These are phyloP conservation scores for Furcasterigmium sp. DNA, from an alignment of 2,329 filamentous ascomycete genomes.

Conservation along the genomic window DNA sequence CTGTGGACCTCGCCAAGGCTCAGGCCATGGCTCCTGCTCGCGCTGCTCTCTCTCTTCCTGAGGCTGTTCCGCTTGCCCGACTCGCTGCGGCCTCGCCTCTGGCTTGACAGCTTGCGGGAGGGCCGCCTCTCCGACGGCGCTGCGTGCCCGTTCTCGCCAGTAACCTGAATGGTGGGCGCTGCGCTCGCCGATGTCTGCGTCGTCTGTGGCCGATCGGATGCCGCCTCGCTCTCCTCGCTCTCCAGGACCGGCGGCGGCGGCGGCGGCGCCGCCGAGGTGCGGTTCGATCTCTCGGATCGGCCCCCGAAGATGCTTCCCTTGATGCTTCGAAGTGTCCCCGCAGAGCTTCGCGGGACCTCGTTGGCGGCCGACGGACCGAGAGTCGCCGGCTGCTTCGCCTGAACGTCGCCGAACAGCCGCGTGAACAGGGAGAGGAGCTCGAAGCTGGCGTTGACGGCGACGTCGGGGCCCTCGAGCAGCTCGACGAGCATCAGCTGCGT, in stretches of 20 bases:
- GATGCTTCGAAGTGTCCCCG: slow-evolving; percentile 65
- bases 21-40: slow-evolving; percentile 37
- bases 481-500: slow-evolving; percentile 85
- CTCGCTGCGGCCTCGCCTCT: slow-evolving; percentile 38
- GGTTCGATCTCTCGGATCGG: slow-evolving; percentile 22
- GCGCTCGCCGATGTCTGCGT: slow-evolving; percentile 35
- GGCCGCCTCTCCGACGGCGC: slow-evolving; percentile 27
- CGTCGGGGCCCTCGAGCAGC: slow-evolving; percentile 73
- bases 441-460: slow-evolving; percentile 82
- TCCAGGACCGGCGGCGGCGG: slow-evolving; percentile 28
- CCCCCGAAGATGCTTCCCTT: slow-evolving; percentile 75
- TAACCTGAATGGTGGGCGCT: slow-evolving; percentile 73
- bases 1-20: slow-evolving; percentile 36
- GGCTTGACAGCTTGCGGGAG: slow-evolving; percentile 25
- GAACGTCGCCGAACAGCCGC: slow-evolving; percentile 63
- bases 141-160: slow-evolving; percentile 51
- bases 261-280: slow-evolving; percentile 22
- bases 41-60: slow-evolving; percentile 47
- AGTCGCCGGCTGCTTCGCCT: slow-evolving; percentile 31
- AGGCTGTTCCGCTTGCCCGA: slow-evolving; percentile 46
- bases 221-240: slow-evolving; percentile 28
- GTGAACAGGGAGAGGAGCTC: slow-evolving; percentile 80
- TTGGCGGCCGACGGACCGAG: slow-evolving; percentile 12
- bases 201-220: slow-evolving; percentile 27
- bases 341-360: slow-evolving; percentile 62